These are phyloP conservation scores for Malassezia globosa DNA, from an alignment of 1,284 basidiomycete genomes.

Conservation along the genomic window DNA sequence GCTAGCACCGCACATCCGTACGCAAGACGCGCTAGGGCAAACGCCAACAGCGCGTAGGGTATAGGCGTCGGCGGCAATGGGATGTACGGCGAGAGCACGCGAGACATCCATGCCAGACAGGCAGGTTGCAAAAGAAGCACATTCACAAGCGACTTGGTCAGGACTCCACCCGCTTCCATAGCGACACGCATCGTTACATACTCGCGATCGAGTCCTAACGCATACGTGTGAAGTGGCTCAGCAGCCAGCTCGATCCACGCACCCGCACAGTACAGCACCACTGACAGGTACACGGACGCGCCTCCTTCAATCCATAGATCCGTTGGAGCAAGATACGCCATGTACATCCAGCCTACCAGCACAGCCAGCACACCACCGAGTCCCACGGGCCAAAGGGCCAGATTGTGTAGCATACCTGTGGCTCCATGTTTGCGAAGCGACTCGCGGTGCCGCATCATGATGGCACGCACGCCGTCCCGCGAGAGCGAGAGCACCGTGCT, in stretches of 20 bases:
- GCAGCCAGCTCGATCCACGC: slow-evolving; percentile 32
- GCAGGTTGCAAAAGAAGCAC: slow-evolving; percentile 15
- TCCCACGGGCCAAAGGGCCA: slow-evolving; percentile 30
- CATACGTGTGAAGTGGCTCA: slow-evolving; percentile 37
- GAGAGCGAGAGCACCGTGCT: slow-evolving; percentile 83
- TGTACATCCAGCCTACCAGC: slow-evolving; percentile 19
- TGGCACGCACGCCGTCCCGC: slow-evolving; percentile 63
- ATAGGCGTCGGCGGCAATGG: slow-evolving; percentile 6
- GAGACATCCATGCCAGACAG: slow-evolving; percentile 2
- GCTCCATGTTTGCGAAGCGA: not conserved
- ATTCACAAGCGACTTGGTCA: slow-evolving; percentile 27
- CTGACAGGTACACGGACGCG: slow-evolving; percentile 21
- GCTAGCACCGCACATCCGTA: slow-evolving; percentile 18
- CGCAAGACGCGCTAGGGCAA: slow-evolving; percentile 30
- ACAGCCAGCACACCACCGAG: slow-evolving; percentile 24
- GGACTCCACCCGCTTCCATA: slow-evolving; percentile 33
- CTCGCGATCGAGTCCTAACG: slow-evolving; percentile 18
- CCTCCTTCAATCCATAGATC: slow-evolving; percentile 19
- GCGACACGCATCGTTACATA: slow-evolving; percentile 27
- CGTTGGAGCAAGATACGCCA: slow-evolving; percentile 21
- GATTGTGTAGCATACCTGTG: slow-evolving; percentile 25
- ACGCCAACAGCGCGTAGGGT: slow-evolving; percentile 26
- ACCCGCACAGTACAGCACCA: slow-evolving; percentile 31
- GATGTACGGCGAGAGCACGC: slow-evolving; percentile 1
- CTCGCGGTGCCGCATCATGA: slow-evolving; percentile 20